phyloP scores from a whole-genome alignment of 1,284 basidiomycete species.

The Fomes fomentarius region DNA sequence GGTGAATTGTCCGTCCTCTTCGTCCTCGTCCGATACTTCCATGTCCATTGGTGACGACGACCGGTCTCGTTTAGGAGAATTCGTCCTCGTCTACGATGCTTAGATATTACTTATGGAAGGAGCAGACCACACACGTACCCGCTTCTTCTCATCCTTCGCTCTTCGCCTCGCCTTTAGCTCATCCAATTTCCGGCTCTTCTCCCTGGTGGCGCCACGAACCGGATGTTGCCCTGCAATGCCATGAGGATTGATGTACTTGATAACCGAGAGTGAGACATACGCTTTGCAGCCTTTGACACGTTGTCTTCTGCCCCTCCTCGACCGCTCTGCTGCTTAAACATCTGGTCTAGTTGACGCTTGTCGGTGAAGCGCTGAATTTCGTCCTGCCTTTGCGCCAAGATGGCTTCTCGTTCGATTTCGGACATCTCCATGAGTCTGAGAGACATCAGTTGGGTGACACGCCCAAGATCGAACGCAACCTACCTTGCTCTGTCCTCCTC shows the following conservation, averaged over 20 bases:
- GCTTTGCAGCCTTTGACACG: slow-evolving; percentile 75
- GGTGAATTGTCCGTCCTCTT: slow-evolving; percentile 74
- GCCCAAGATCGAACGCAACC: slow-evolving; percentile 31
- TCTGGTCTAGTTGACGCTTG: slow-evolving; percentile 72
- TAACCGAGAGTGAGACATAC: slow-evolving; percentile 40
- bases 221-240: slow-evolving; percentile 65
- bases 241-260: slow-evolving; percentile 1
- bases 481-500: slow-evolving; percentile 82
- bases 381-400: slow-evolving; percentile 79
- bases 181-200: slow-evolving; percentile 80
- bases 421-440: slow-evolving; percentile 77
- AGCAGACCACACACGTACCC: slow-evolving; percentile 44
- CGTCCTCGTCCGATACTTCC: slow-evolving; percentile 76
- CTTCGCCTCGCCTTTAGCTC: slow-evolving; percentile 84
- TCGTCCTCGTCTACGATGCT: slow-evolving; percentile 40
- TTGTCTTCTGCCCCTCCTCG: slow-evolving; percentile 52
- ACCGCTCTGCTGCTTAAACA: slow-evolving; percentile 70
- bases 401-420: slow-evolving; percentile 88
- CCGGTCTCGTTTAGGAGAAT: slow-evolving; percentile 66
- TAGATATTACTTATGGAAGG: not conserved
- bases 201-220: slow-evolving; percentile 79
- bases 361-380: slow-evolving; percentile 81
- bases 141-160: slow-evolving; percentile 78
- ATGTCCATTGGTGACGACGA: slow-evolving; percentile 79
- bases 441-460: slow-evolving; percentile 6